Base-by-base conservation (phyloP, 164 flowering plant genomes). In the Protea cynaroides region DNA sequence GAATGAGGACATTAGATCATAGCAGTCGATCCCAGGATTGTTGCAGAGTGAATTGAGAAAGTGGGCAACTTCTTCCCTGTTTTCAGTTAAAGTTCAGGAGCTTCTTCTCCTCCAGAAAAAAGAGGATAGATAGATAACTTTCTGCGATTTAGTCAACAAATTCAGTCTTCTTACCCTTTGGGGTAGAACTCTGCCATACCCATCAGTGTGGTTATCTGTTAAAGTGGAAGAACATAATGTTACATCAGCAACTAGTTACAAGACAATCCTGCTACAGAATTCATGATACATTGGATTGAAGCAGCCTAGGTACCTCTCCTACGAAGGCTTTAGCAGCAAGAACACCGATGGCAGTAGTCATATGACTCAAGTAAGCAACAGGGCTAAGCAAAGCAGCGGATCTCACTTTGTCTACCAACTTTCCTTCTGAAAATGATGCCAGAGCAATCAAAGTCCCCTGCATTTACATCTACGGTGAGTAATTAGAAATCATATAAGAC, bases 391-490 rank as follows among this genome's bases (percentile, higher is more conserved):
- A 72, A 1, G 86, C 96, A 8, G 87, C 96, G 50, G 98, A 88
- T 72, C 66, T 80, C 69, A 90, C 64, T 75, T 76, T 76, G 80
- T 84, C 82, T 62, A 81, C 71, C 56, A 78, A 59, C 54, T 59
- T 72, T 22, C 88, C 87, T 75, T 93, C 80, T 15, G 97, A 84
- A 37, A 93, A 81, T 5, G 92, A 81, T n/a, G 94, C 92, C 78
- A 93, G 67, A 21, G 85, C 88, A 53, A 81, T 79, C 73, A 90
- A 79, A 13, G 97, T 93, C 58, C 97, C 97, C 98, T 92, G 82
- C 52, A 47, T 46, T 14, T 14, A 10, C 4, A 8, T 46, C 9
- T 37, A 37, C 9, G 40, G 40, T 37, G 40, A 37, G 40, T 37
- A 9, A n/a, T n/a, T n/a, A n/a, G n/a, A n/a, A n/a, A n/a, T n/a